A percentile compares a stretch with the other conserved stretches of the same genome.
phyloP scores from a whole-genome alignment of 768 basidiomycete genomes.

The Tubosaeta sp. region DNA sequence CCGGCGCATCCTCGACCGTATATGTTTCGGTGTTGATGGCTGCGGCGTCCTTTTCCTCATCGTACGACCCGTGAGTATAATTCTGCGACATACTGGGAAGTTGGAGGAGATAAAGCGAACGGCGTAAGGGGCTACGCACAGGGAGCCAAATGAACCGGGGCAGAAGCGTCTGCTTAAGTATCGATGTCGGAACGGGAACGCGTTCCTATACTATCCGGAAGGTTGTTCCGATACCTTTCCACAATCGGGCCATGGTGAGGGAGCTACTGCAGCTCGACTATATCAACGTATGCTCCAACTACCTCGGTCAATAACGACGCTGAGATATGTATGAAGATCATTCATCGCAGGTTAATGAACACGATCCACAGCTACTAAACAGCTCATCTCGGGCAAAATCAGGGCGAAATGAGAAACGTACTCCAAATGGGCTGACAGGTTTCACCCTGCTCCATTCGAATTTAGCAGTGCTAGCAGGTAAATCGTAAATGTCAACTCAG shows the following conservation, averaged over 20 bases:
- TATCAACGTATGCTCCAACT: background rate
- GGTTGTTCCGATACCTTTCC: background rate
- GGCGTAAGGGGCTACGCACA: too few relatives aligned
- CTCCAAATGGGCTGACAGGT: too few relatives aligned
- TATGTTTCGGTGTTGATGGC: background rate
- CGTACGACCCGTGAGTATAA: conserved; percentile 1
- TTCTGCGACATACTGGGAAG: conserved; percentile 7
- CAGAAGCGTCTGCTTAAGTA: background rate
- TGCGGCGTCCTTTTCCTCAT: conserved; percentile 17
- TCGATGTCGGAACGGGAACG: background rate
- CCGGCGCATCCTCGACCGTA: conserved; percentile 24
- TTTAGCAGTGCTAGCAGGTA: too few relatives aligned
- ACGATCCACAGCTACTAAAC: too few relatives aligned
- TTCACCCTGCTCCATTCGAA: too few relatives aligned
- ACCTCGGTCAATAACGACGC: background rate
- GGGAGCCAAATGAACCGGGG: too few relatives aligned
- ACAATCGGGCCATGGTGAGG: background rate
- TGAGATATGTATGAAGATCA: too few relatives aligned
- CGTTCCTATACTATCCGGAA: background rate
- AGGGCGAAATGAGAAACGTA: too few relatives aligned
- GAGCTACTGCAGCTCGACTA: background rate
- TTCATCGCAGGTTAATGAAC: too few relatives aligned
- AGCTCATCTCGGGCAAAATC: too few relatives aligned
- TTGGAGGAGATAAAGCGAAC: background rate
- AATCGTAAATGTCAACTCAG: too few relatives aligned